Percentiles rank a stretch among this genome's conserved stretches.
phyloP scores from a whole-genome alignment of 495 filamentous ascomycete species.

The Podospora fimiseda region DNA sequence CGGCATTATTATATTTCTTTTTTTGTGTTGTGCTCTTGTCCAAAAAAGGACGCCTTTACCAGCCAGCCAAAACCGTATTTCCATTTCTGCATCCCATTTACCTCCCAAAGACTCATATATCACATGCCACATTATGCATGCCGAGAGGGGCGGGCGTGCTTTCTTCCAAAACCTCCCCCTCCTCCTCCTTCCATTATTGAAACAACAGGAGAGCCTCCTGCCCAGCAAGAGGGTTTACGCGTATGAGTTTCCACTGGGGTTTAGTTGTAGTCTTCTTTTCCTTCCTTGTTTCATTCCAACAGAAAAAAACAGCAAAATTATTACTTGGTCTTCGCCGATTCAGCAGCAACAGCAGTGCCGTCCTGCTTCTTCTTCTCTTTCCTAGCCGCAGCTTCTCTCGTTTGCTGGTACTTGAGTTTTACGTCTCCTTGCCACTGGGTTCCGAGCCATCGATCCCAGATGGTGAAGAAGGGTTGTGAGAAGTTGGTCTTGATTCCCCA shows the following conservation, averaged over 20 bases:
- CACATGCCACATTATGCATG: not conserved
- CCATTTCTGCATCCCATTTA: not conserved
- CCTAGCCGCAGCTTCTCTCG: slow-evolving; percentile 28
- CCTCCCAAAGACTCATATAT: too few relatives aligned
- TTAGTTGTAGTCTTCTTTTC: not conserved
- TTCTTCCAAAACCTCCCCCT: not conserved
- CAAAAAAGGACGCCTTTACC: not conserved
- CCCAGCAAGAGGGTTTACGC: not conserved
- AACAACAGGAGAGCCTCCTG: not conserved
- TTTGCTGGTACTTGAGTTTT: slow-evolving; percentile 36
- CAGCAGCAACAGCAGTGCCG: not conserved
- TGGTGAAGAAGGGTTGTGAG: slow-evolving; percentile 79
- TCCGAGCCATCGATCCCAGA: slow-evolving; percentile 69
- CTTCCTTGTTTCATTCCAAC: not conserved
- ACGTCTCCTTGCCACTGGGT: slow-evolving; percentile 65
- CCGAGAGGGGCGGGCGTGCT: too few relatives aligned
- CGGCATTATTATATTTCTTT: too few relatives aligned
- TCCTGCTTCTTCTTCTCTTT: slow-evolving; percentile 23
- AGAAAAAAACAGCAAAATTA: not conserved
- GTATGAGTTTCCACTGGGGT: too few relatives aligned
- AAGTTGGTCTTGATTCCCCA: slow-evolving; percentile 90
- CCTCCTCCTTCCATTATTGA: too few relatives aligned
- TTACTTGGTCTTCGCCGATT: not conserved
- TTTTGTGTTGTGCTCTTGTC: too few relatives aligned
- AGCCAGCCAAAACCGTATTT: not conserved